Base-by-base conservation (phyloP, 2,329 filamentous ascomycete genomes). In the Fusarium drepaniforme region DNA sequence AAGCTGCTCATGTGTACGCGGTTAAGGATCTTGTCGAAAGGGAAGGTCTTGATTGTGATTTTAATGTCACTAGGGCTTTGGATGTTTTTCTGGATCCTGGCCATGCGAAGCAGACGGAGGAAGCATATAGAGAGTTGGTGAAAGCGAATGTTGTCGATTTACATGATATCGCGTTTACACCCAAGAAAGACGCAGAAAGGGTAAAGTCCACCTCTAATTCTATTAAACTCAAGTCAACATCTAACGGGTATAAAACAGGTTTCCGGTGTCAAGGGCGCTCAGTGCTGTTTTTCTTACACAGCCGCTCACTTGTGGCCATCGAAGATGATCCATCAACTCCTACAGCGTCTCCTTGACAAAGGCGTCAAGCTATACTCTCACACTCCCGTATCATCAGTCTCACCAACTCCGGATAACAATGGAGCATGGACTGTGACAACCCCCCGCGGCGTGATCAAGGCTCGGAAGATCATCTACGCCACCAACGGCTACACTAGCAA, bases 401-500 rank as follows among this genome's bases (percentile, higher is more conserved):
- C 44, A 0, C 3, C 15, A 49, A 28, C 15, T 4, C 44, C 11
- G 23, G 44, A 49, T 11, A 49, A 2, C 15, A 49, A 49, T 28
- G 44, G 44, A 11, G 5, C 5, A 18, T 49, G 44, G 44, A 49
- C 23, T 12, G 15, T 28, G 23, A 64, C 25, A 25, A 65, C 71
- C 18, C 44, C 21, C 16, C 33, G 66, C 9, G 92, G 92, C 13
- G 79, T 71, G 0, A 86, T 92, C 63, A 80, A 75, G 12, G 85
- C 92, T 2, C 84, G 83, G 30, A 87, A 86, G 38, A 84, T 94
- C 16, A 83, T 94, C 21, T 85, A 93, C 51, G 91, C 92, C 18
- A 93, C 90, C 2, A 94, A 94, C 75, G 92, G 85, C 15, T 93
- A 93, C 80, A 93, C 91, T 0, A 88, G 90, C 1, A 86, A 88